phyloP scores from a whole-genome alignment of 2,329 filamentous ascomycete genomes.

The Cytospora schulzeri region DNA sequence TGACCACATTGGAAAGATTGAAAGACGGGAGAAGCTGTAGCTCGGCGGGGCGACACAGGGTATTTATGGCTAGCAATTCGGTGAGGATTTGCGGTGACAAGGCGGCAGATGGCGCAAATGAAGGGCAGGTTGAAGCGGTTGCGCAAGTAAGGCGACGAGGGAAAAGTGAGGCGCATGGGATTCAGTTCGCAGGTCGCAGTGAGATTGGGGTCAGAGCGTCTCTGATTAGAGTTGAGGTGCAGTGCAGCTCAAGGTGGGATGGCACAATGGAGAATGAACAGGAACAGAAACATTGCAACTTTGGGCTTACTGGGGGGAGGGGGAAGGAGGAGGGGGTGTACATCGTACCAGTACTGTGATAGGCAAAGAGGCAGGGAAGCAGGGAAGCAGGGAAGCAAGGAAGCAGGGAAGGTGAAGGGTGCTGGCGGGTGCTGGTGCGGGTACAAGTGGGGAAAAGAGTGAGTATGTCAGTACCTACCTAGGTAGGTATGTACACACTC shows the following conservation, averaged over 20 bases:
- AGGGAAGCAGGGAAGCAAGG: no score
- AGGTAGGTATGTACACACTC: not conserved
- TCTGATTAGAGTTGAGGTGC: slow-evolving; percentile 9
- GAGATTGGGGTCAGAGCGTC: slow-evolving; percentile 20
- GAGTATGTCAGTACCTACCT: not conserved
- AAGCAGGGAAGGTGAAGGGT: not conserved
- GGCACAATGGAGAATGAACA: slow-evolving; percentile 1
- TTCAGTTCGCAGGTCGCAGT: slow-evolving; percentile 11
- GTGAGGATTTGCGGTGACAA: slow-evolving; percentile 5
- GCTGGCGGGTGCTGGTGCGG: no score
- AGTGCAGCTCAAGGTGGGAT: slow-evolving; percentile 9
- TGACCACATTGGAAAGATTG: slow-evolving; percentile 25
- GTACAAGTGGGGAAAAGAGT: not conserved
- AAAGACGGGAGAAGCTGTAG: not conserved
- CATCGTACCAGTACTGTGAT: not conserved
- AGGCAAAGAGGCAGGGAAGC: not conserved
- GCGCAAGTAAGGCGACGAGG: slow-evolving; percentile 22
- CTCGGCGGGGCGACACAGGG: slow-evolving; percentile 19
- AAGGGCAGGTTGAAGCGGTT: slow-evolving; percentile 13
- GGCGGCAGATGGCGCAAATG: slow-evolving; percentile 25
- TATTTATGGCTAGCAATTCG: slow-evolving; percentile 18
- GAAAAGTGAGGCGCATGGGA: slow-evolving; percentile 23
- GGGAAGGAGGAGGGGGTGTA: not conserved
- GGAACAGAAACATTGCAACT: not conserved
- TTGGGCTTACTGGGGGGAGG: not conserved